These are phyloP conservation scores for Monilinia fructigena DNA, from an alignment of 2,329 filamentous ascomycete species.

Conservation along the genomic window DNA sequence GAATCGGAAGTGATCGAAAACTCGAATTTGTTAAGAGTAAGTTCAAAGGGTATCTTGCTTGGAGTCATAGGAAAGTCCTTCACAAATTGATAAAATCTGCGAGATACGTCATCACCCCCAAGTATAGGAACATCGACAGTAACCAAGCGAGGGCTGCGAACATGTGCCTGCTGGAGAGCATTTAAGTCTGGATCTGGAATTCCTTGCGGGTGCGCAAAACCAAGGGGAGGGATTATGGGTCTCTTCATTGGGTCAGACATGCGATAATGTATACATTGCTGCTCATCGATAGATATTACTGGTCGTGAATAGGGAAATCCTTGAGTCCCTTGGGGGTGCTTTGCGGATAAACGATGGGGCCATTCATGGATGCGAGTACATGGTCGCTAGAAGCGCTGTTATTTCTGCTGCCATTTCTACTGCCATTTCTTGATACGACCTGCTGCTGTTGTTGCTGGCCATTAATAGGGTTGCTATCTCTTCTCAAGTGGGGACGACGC, in stretches of 20 bases:
- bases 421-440: slow-evolving; percentile 21
- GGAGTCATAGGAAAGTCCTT: slow-evolving; percentile 53
- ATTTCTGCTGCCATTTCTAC: slow-evolving; percentile 11
- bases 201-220: slow-evolving; percentile 41
- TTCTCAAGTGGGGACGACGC: slow-evolving; percentile 27
- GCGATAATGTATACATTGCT: slow-evolving; percentile 41
- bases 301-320: not conserved
- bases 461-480: slow-evolving; percentile 24
- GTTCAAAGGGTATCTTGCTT: slow-evolving; percentile 31
- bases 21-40: slow-evolving; percentile 41
- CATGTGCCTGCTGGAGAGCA: slow-evolving; percentile 58
- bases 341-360: not conserved
- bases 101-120: slow-evolving; percentile 32
- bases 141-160: slow-evolving; percentile 52
- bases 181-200: slow-evolving; percentile 47
- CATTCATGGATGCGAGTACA: not conserved
- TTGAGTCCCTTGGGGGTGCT: not conserved
- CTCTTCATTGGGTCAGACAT: slow-evolving; percentile 27
- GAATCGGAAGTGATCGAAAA: slow-evolving; percentile 37
- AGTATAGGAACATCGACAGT: slow-evolving; percentile 27
- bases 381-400: slow-evolving; percentile 18
- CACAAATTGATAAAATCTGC: slow-evolving; percentile 55
- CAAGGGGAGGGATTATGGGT: slow-evolving; percentile 42
- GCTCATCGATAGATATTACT: slow-evolving; percentile 2
- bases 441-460: slow-evolving; percentile 16